Conservation (phyloP, 2,329 filamentous ascomycete genomes). For the Tolypocladium tropicale region DNA sequence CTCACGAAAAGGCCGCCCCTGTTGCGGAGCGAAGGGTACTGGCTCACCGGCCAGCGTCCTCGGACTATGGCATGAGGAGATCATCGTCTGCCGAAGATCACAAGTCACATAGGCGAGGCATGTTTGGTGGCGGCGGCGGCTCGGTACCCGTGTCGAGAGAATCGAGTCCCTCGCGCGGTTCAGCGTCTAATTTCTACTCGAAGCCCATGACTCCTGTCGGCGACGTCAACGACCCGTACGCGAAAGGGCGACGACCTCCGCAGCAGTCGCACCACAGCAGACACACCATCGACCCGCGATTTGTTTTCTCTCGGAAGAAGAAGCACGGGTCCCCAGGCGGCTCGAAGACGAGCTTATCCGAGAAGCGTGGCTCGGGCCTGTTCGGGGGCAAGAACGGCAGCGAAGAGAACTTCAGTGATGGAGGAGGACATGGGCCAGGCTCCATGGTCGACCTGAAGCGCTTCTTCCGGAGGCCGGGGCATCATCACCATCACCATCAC, state of each 20-base stretch:
- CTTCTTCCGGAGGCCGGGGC: constrained; percentile 77
- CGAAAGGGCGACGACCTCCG: constrained; percentile 67
- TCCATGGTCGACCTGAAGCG: constrained; percentile 94
- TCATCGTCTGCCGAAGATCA: constrained; percentile 29
- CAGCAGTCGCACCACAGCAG: constrained; percentile 54
- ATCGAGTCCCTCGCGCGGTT: constrained; percentile 52
- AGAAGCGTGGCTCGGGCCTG: constrained; percentile 41
- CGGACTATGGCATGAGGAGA: constrained; percentile 29
- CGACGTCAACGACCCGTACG: constrained; percentile 76
- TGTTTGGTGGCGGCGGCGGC: constrained; percentile 41
- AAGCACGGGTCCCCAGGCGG: constrained; percentile 47
- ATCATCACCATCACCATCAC: constrained; percentile 50
- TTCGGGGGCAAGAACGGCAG: constrained; percentile 25
- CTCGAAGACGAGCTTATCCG: constrained; percentile 41
- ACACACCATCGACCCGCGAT: constrained; percentile 62
- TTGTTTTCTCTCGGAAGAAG: constrained; percentile 73
- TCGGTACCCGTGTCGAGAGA: constrained; percentile 51
- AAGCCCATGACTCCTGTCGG: constrained; percentile 70
- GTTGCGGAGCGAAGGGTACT: constrained; percentile 28
- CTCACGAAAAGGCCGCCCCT: constrained; percentile 39
- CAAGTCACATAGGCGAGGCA: constrained; percentile 39
- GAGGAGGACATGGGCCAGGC: constrained; percentile 37
- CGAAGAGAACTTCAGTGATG: constrained; percentile 19
- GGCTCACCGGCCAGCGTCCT: constrained; percentile 31
- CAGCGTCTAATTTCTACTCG: constrained; percentile 54